Conservation (phyloP, 2,329 filamentous ascomycete species). For the Chaetomiaceae sp. region DNA sequence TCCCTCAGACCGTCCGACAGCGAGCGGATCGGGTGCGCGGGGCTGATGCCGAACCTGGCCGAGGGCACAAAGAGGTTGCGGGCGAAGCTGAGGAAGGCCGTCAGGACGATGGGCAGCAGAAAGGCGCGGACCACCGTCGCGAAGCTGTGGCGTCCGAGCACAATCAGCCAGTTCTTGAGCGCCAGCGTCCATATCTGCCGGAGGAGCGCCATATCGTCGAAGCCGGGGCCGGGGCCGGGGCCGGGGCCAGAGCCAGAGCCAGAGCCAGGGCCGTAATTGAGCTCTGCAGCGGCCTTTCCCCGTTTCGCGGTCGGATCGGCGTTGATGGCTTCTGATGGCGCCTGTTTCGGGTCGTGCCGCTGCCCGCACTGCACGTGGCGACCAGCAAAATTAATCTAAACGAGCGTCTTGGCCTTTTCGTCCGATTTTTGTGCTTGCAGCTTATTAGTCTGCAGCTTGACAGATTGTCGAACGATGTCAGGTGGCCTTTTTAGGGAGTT, state of each 20-base stretch:
- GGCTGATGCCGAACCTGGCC: conserved; percentile 68
- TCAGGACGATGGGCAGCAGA: conserved; percentile 54
- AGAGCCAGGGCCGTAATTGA: background rate
- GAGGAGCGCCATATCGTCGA: conserved; percentile 46
- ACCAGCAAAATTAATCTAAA: background rate
- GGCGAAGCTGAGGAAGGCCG: conserved; percentile 63
- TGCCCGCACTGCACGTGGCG: background rate
- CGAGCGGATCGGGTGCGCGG: conserved; percentile 55
- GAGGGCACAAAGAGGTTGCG: conserved; percentile 80
- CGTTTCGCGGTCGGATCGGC: background rate
- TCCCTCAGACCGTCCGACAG: conserved; percentile 59
- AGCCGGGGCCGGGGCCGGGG: too few species aligned
- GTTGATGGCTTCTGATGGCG: background rate
- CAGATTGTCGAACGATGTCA: too few species aligned
- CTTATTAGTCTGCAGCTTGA: too few species aligned
- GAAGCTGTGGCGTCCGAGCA: conserved; percentile 49
- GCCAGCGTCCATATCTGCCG: conserved; percentile 59
- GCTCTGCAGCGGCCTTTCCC: background rate
- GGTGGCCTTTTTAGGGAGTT: too few species aligned
- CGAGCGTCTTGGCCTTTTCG: background rate
- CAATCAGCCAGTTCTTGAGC: conserved; percentile 58
- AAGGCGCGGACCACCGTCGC: conserved; percentile 55
- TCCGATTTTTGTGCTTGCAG: too few species aligned
- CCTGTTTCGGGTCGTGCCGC: background rate
- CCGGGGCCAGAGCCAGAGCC: too few species aligned